phyloP scores from a whole-genome alignment of 2,329 filamentous ascomycete genomes.

The Pseudopyrenochaeta lycopersici region DNA sequence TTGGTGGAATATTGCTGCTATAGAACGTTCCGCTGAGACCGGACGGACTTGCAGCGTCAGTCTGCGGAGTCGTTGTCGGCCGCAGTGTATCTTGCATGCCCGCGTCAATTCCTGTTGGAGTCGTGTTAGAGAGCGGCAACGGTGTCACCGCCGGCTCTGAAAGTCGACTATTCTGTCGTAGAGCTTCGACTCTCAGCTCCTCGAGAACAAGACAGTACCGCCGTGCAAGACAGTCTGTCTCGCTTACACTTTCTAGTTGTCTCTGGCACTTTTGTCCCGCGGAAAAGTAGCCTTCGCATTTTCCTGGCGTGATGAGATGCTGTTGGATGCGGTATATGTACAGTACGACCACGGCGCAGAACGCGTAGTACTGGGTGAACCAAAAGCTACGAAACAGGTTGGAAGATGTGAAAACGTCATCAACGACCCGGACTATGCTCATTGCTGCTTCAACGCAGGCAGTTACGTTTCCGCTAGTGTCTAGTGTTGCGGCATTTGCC shows the following conservation, averaged over 20 bases:
- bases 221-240: conserved; percentile 47
- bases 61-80: conserved; percentile 15
- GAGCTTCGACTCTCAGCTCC: conserved; percentile 57
- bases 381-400: conserved; percentile 60
- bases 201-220: conserved; percentile 64
- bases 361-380: conserved; percentile 64
- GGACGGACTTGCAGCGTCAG: conserved; percentile 18
- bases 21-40: conserved; percentile 19
- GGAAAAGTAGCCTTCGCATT: conserved; percentile 59
- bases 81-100: conserved; percentile 4
- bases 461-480: conserved; percentile 47
- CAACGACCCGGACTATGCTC: conserved; percentile 56
- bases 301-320: conserved; percentile 55
- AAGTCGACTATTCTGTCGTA: conserved; percentile 32
- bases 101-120: neutral
- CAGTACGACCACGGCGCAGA: conserved; percentile 63
- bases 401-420: conserved; percentile 51
- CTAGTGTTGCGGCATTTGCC: conserved; percentile 15
- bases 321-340: conserved; percentile 65
- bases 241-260: conserved; percentile 40
- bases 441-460: conserved; percentile 61
- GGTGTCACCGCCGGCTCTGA: neutral
- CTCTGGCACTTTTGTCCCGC: conserved; percentile 54
- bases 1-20: conserved; percentile 33
- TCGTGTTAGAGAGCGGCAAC: neutral